Conservation (phyloP, 495 filamentous ascomycete species). For the Chaetomidium leptoderma region DNA sequence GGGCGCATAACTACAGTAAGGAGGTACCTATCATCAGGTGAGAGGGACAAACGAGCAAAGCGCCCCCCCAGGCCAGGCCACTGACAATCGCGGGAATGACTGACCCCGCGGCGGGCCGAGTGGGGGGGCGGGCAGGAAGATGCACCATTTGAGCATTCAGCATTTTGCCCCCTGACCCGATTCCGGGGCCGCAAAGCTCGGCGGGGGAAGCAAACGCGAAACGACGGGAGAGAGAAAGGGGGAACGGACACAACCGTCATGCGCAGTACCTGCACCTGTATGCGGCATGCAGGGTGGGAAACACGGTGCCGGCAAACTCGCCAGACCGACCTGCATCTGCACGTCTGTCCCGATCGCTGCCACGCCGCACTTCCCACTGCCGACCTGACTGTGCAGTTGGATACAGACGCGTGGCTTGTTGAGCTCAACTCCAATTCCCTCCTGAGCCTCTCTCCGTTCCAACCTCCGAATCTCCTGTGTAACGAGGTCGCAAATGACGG, state of each 20-base stretch:
- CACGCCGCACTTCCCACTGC: background rate
- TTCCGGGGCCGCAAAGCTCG: background rate
- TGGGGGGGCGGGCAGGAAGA: too few species aligned
- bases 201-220: background rate
- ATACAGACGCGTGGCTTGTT: constrained; percentile 2
- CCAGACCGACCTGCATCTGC: constrained; percentile 18
- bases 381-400: too few species aligned
- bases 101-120: too few species aligned
- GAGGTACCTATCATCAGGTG: too few species aligned
- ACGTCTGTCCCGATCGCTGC: constrained; percentile 3
- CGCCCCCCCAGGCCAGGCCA: too few species aligned
- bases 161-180: background rate
- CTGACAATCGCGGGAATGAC: too few species aligned
- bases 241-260: background rate
- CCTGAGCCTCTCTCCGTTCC: too few species aligned
- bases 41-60: too few species aligned
- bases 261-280: background rate
- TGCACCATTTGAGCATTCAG: background rate
- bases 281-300: constrained; percentile 7
- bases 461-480: too few species aligned
- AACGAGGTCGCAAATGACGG: too few species aligned
- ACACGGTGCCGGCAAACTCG: constrained; percentile 8
- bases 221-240: background rate
- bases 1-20: too few species aligned
- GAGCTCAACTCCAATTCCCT: too few species aligned